Evolutionary conservation across 2,329 filamentous ascomycete species (phyloP).

Genomic region (Pseudopyricularia cyperi): DNA sequence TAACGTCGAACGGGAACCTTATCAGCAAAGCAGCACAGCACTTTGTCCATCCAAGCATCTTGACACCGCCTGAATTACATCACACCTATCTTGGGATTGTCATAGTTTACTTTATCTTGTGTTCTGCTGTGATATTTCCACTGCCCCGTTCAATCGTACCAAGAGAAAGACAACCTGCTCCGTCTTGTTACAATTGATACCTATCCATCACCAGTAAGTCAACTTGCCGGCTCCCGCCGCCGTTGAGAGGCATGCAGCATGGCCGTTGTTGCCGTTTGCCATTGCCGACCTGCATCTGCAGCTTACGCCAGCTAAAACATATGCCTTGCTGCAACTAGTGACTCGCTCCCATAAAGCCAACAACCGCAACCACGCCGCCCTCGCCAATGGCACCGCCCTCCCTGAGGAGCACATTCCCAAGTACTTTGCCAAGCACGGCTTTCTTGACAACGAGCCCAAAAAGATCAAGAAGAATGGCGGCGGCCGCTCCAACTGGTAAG

Average conservation of each 20-base stretch:
- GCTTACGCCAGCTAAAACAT: background rate
- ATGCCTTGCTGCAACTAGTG: conserved; percentile 43
- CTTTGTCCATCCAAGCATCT: background rate
- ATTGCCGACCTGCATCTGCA: background rate
- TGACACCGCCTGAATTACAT: background rate
- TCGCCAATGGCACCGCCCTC: conserved; percentile 59
- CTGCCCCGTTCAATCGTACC: background rate
- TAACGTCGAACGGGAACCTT: background rate
- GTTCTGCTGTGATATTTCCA: background rate
- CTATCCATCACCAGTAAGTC: conserved; percentile 4
- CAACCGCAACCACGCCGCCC: conserved; percentile 76
- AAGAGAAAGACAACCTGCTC: background rate
- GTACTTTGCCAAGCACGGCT: conserved; percentile 84
- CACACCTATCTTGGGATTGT: background rate
- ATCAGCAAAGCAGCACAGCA: background rate
- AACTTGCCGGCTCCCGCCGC: background rate
- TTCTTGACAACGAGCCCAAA: conserved; percentile 69
- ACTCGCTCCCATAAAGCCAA: conserved; percentile 95
- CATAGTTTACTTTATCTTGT: background rate
- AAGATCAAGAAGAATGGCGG: conserved; percentile 95
- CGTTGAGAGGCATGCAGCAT: background rate
- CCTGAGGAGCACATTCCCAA: conserved; percentile 68
- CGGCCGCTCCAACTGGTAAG: conserved; percentile 93
- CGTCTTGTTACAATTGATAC: background rate
- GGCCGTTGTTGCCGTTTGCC: too few species aligned